Conservation (phyloP, 108 stramenopile species). For the Nitzschia sp. region DNA sequence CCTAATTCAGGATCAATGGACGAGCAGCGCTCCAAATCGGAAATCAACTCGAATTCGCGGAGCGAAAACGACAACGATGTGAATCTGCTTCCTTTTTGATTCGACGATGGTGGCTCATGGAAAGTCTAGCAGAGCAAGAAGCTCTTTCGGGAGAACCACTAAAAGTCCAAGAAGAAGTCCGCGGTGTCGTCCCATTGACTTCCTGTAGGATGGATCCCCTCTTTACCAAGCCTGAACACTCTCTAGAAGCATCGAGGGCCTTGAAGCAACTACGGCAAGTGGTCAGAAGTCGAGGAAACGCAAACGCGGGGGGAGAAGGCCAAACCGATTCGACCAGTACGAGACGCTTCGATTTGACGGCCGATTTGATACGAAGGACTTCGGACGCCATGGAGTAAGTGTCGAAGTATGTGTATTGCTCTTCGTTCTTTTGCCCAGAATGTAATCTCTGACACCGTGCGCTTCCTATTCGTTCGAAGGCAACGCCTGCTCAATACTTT, state of each 20-base stretch:
- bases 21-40: constrained; percentile 82
- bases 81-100: constrained; percentile 75
- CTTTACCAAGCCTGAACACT: constrained; percentile 68
- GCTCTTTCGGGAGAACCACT: constrained; percentile 56
- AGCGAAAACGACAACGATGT: constrained; percentile 76
- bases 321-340: constrained; percentile 33
- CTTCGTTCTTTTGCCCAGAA: too few species aligned
- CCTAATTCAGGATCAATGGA: constrained; percentile 74
- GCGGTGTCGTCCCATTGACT: constrained; percentile 57
- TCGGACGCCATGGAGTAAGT: constrained; percentile 74
- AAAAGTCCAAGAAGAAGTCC: constrained; percentile 72
- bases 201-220: constrained; percentile 80
- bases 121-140: constrained; percentile 81
- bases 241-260: constrained; percentile 69
- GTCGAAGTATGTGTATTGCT: too few species aligned
- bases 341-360: constrained; percentile 76
- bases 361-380: constrained; percentile 68
- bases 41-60: constrained; percentile 79
- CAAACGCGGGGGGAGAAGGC: constrained; percentile 15
- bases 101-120: constrained; percentile 88
- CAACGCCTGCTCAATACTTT: constrained; percentile 67
- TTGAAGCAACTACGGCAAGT: constrained; percentile 73
- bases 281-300: constrained; percentile 72
- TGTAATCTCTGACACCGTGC: too few species aligned
- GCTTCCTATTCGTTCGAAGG: too few species aligned